Evolutionary conservation across 73 alveolate species (phyloP).

Genomic region (Paraurostyla sp.): DNA sequence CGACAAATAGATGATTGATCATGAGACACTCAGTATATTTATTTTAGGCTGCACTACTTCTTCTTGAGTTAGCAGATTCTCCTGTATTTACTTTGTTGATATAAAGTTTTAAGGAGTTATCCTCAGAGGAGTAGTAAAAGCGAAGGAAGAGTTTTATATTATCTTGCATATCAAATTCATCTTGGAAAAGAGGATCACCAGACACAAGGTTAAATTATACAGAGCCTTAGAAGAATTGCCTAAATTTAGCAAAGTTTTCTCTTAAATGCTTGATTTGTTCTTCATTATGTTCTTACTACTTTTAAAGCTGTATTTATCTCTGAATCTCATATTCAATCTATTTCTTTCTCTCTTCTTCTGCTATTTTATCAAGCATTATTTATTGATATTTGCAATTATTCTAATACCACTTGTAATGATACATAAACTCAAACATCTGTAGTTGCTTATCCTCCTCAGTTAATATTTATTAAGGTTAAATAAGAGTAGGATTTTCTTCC

Average conservation of each 20-base stretch:
- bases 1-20: background rate
- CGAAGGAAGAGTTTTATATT: background rate
- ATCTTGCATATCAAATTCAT: background rate
- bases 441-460: background rate
- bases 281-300: background rate
- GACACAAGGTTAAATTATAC: background rate
- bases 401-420: constrained; percentile 12
- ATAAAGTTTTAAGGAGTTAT: background rate
- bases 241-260: background rate
- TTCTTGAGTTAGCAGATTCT: background rate
- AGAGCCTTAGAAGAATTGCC: constrained; percentile 12
- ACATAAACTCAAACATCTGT: background rate
- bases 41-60: constrained; percentile 11
- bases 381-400: background rate
- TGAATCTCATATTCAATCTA: background rate
- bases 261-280: background rate
- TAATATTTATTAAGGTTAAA: background rate
- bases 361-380: background rate
- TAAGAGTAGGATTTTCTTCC: background rate
- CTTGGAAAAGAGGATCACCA: background rate
- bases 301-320: background rate
- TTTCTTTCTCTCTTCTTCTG: background rate
- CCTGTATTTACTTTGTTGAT: background rate
- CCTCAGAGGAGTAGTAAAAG: no score
- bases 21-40: background rate